Conservation (phyloP, 495 filamentous ascomycete genomes). For the Penicillium turbatum region DNA sequence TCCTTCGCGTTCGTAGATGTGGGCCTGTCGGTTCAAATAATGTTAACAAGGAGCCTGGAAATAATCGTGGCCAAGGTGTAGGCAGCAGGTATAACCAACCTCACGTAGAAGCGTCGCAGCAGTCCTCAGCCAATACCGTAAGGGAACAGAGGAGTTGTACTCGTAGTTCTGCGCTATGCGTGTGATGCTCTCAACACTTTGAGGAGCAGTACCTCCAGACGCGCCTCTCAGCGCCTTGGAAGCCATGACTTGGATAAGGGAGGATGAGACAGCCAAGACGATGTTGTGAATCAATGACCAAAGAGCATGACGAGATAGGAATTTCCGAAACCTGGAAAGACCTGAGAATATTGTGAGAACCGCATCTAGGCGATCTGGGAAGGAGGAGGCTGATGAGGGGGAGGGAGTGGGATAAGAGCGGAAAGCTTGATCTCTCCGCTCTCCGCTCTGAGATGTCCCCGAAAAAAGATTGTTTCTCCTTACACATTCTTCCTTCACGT, state of each 20-base stretch:
- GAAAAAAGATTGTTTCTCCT: not conserved
- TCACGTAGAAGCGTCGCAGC: conserved; percentile 74
- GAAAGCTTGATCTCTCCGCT: conserved; percentile 6
- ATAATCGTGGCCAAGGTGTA: not conserved
- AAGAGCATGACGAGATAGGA: conserved; percentile 16
- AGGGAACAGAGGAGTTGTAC: conserved; percentile 67
- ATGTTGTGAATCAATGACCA: conserved; percentile 8
- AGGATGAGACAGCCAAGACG: conserved; percentile 1
- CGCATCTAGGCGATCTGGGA: conserved; percentile 24
- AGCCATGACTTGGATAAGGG: conserved; percentile 21
- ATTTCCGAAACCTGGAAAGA: conserved; percentile 17
- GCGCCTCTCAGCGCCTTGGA: conserved; percentile 19
- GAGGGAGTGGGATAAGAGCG: conserved; percentile 2
- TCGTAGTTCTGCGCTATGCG: conserved; percentile 68
- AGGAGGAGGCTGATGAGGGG: not conserved
- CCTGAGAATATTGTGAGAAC: conserved; percentile 13
- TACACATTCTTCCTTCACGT: not conserved
- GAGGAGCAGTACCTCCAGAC: conserved; percentile 40
- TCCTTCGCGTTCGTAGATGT: conserved; percentile 78
- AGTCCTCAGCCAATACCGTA: conserved; percentile 79
- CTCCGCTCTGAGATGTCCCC: not conserved
- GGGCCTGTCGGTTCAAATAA: conserved; percentile 46
- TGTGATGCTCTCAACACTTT: conserved; percentile 69
- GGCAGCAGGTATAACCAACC: conserved; percentile 43
- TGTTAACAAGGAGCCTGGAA: conserved; percentile 5